phyloP scores from a whole-genome alignment of 1,284 basidiomycete genomes.

The Pterulicium gracile region DNA sequence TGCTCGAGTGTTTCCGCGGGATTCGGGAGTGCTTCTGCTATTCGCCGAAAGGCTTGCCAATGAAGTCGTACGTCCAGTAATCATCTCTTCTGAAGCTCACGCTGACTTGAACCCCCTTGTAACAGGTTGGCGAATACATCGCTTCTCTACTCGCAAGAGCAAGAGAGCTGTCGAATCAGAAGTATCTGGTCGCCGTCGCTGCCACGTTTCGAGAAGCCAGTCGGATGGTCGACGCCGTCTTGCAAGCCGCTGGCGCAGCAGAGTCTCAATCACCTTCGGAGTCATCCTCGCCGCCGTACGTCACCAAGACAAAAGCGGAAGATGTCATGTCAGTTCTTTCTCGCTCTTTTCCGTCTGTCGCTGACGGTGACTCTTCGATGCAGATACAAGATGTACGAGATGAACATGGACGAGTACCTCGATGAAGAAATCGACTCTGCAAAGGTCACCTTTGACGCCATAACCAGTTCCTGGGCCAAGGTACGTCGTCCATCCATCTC shows the following conservation, averaged over 20 bases:
- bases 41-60: conserved; percentile 70
- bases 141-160: conserved; percentile 69
- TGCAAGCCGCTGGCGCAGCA: conserved; percentile 34
- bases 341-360: conserved; percentile 6
- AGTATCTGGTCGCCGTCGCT: conserved; percentile 80
- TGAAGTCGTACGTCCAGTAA: conserved; percentile 52
- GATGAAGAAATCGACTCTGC: conserved; percentile 86
- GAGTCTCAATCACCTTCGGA: conserved; percentile 8
- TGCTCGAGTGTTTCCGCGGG: conserved; percentile 76
- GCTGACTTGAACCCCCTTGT: background rate
- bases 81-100: background rate
- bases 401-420: conserved; percentile 94
- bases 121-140: conserved; percentile 81
- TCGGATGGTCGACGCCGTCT: conserved; percentile 73
- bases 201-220: conserved; percentile 85
- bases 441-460: conserved; percentile 62
- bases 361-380: conserved; percentile 9
- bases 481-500: conserved; percentile 29
- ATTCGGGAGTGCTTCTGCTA: conserved; percentile 58
- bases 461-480: conserved; percentile 73
- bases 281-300: conserved; percentile 12
- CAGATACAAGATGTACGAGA: conserved; percentile 88
- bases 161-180: conserved; percentile 60
- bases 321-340: conserved; percentile 60
- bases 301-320: conserved; percentile 47